Base-by-base conservation (phyloP, 345 rosid species). In the Pelargonium nanum region DNA sequence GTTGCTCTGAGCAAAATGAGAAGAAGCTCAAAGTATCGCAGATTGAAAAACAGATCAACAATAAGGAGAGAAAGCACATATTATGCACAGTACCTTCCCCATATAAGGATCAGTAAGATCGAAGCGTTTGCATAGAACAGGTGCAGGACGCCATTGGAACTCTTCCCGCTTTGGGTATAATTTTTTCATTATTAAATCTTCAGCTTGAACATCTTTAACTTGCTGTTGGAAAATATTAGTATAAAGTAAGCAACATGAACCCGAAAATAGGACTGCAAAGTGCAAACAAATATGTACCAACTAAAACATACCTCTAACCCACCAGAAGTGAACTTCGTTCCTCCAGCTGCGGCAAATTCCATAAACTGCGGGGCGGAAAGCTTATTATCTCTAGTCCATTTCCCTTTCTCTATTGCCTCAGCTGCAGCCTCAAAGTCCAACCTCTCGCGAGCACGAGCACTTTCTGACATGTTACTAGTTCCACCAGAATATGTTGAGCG, bases 351-450 rank as follows among this genome's bases (percentile, higher is more conserved):
- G 56, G 82, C 72, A 62, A 70, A 53, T 57, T 75, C 95, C 75
- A 77, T 19, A 53, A 75, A 69, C 69, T 61, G 72, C 72, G 77
- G 77, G 1, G 58, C 52, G 59, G 78, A 74, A 24, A 70, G 71
- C 57, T 68, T 69, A 73, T 72, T 68, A 54, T 81, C 86, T 71
- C 77, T 73, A 68, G 72, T 77, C 67, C 60, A 56, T 63, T 81
- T 87, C 45, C 80, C 92, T 73, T 87, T 93, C 71, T 85, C 86
- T 64, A 89, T 72, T 74, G 90, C 95, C 68, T 85, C 97, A 12
- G 92, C 96, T 65, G 87, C 96, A 64, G 94, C 88, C 83, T 93
- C 99, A 76, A 93, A 93, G 68, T 93, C 97, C 67, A 93, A 65
- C 80, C 85, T 89, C 74, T 93, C 99, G 57, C 74, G 95, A 34